These are phyloP conservation scores for Babesia sp. DNA, from an alignment of 169 alveolate species.

Conservation along the genomic window DNA sequence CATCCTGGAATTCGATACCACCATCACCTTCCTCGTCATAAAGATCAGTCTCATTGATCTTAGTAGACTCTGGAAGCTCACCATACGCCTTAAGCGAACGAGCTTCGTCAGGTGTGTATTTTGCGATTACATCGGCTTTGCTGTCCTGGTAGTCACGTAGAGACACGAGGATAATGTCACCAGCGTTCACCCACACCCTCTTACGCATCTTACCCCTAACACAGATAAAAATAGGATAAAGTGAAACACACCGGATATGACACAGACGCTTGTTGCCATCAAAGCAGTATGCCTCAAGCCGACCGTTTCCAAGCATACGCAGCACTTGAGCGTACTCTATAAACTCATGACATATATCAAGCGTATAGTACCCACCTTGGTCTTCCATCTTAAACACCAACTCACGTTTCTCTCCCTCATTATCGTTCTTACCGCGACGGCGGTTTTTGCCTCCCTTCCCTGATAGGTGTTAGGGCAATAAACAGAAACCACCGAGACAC, in stretches of 20 bases:
- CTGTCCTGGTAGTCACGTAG: slow-evolving; percentile 97
- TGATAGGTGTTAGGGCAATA: slow-evolving; percentile 10
- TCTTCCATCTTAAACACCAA: slow-evolving; percentile 95
- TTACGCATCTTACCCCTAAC: slow-evolving; percentile 94
- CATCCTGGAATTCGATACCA: slow-evolving; percentile 86
- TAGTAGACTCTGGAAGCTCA: slow-evolving; percentile 96
- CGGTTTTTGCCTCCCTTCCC: slow-evolving; percentile 99
- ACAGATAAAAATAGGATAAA: background rate
- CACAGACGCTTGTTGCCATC: slow-evolving; percentile 97
- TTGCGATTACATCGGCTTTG: slow-evolving; percentile 97
- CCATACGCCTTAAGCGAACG: slow-evolving; percentile 93
- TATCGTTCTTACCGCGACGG: slow-evolving; percentile 95
- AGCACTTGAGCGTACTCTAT: slow-evolving; percentile 94
- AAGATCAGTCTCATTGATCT: slow-evolving; percentile 89
- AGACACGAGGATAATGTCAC: slow-evolving; percentile 94
- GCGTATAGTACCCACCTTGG: slow-evolving; percentile 79
- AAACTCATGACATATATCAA: slow-evolving; percentile 11
- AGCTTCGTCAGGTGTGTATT: slow-evolving; percentile 97
- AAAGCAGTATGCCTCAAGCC: slow-evolving; percentile 96
- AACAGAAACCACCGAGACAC: background rate
- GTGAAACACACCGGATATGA: slow-evolving; percentile 86
- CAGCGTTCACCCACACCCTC: slow-evolving; percentile 97
- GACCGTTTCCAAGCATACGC: slow-evolving; percentile 97
- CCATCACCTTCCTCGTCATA: slow-evolving; percentile 89
- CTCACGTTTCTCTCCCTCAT: slow-evolving; percentile 92